Evolutionary conservation across 192 early-diverging fungal species (phyloP), one percentile per base, ranked within the genome.

Genomic region (Jimgerdemannia flammicorona): DNA sequence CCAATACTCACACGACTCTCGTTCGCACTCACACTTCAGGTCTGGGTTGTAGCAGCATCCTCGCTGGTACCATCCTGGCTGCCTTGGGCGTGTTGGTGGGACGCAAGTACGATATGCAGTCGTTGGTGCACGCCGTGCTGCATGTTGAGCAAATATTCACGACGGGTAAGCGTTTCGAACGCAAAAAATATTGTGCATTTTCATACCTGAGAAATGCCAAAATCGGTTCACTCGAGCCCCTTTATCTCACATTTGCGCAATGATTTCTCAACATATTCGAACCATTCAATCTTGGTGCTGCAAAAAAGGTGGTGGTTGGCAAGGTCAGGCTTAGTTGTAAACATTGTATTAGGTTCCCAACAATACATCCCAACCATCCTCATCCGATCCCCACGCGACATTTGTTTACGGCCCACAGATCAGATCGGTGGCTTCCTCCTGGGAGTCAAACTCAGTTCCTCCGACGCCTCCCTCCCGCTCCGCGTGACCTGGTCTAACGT

Each of bases 101-200:
- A 18, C 72, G 72, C 2, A 18, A 75, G 4, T 80, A 77, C 40
- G 77, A 75, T 20, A 66, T 64, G 3, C 72, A 74, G 3, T 73
- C 74, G 42, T 40, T 80, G 64, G 20, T 80, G 19, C 72, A 80
- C 49, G 10, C 72, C 65, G 77, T 76, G 4, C 63, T 80, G 40
- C 75, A 80, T 20, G 79, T 80, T 7, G 79, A 80, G n/a, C 79
- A 80, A n/a, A 80, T 80, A 75, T 74, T 80, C 72, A 80, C 76
- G 65, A 80, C 76, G 2, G 79, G 78, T 75, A 78, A 29, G 29
- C 1, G 29, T 29, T 29, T 29, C 29, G 29, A 29, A 29, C 29
- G 1, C 29, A 29, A 29, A 29, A 29, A 0, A 29, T n/a, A n/a
- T n/a, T n/a, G n/a, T n/a, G n/a, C n/a, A n/a, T n/a, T n/a, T n/a